Conservation (phyloP, 805 yeast species). For the Barnettozyma sp. region DNA sequence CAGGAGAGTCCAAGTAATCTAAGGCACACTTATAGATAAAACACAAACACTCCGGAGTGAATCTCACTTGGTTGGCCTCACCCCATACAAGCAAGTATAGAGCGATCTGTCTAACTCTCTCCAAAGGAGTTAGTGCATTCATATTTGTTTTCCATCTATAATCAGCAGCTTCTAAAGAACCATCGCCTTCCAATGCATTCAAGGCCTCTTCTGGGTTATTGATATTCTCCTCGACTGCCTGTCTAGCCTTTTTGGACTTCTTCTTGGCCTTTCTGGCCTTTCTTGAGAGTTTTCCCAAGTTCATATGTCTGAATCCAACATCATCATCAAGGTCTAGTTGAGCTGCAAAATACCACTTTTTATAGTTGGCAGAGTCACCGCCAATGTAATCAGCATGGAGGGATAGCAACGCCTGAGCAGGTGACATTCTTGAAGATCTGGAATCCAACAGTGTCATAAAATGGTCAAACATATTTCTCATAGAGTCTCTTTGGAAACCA, state of each 20-base stretch:
- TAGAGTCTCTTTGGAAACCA: slow-evolving; percentile 88
- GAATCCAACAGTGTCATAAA: slow-evolving; percentile 81
- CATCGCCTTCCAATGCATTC: slow-evolving; percentile 72
- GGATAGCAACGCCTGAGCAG: slow-evolving; percentile 76
- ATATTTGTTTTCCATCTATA: slow-evolving; percentile 78
- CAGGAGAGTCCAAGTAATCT: slow-evolving; percentile 83
- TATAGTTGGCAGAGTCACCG: slow-evolving; percentile 79
- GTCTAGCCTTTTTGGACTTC: slow-evolving; percentile 70
- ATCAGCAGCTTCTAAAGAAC: slow-evolving; percentile 76
- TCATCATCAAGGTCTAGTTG: slow-evolving; percentile 82
- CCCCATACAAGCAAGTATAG: slow-evolving; percentile 78
- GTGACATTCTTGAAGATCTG: slow-evolving; percentile 82
- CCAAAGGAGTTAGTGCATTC: slow-evolving; percentile 66
- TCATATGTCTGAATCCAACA: slow-evolving; percentile 78
- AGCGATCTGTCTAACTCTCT: slow-evolving; percentile 73
- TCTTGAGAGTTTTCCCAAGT: slow-evolving; percentile 64
- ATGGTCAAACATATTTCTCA: slow-evolving; percentile 87
- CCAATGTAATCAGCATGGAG: slow-evolving; percentile 86
- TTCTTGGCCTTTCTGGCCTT: slow-evolving; percentile 77
- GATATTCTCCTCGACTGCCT: slow-evolving; percentile 61
- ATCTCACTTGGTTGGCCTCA: slow-evolving; percentile 91
- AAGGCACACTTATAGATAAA: slow-evolving; percentile 92
- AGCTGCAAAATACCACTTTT: slow-evolving; percentile 85
- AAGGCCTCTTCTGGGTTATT: slow-evolving; percentile 53
- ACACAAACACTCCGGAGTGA: slow-evolving; percentile 84